phyloP scores from a whole-genome alignment of 331 rosid genomes.

The Quercus lobata region DNA sequence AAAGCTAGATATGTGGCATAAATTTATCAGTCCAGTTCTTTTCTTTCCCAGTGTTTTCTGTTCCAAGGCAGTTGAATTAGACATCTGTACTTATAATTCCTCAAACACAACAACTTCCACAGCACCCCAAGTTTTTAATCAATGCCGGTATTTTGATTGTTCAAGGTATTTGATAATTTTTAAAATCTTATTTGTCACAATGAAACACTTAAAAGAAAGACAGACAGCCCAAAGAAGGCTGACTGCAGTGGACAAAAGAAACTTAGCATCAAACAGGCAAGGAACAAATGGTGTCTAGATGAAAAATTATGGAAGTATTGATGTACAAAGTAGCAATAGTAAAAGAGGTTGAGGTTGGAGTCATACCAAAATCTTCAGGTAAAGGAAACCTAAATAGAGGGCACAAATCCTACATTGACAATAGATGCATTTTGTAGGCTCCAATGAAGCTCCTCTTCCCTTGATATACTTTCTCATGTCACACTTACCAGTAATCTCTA shows the following conservation, averaged over 20 bases:
- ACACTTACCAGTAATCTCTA: slow-evolving; percentile 73
- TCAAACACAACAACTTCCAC: neutral
- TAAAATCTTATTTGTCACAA: neutral
- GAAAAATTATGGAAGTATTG: slow-evolving; percentile 9
- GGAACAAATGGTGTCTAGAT: neutral
- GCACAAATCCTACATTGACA: neutral
- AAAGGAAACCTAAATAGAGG: slow-evolving; percentile 12
- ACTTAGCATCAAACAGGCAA: neutral
- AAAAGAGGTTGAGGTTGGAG: slow-evolving; percentile 3
- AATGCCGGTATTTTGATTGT: neutral
- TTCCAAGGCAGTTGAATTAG: neutral
- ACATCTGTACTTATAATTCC: neutral
- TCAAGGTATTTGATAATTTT: neutral
- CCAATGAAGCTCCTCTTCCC: slow-evolving; percentile 15
- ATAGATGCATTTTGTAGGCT: slow-evolving; percentile 1
- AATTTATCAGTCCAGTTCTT: no score
- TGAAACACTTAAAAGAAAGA: no score
- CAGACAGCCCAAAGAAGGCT: neutral
- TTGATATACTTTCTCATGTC: slow-evolving; percentile 2
- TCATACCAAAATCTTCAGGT: neutral
- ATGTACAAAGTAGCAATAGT: neutral
- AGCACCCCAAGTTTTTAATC: no score
- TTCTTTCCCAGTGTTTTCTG: neutral
- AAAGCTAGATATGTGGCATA: no score
- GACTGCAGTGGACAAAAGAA: neutral